Evolutionary conservation across 192 early-diverging fungal species (phyloP).

Genomic region (Podila minutissima): DNA sequence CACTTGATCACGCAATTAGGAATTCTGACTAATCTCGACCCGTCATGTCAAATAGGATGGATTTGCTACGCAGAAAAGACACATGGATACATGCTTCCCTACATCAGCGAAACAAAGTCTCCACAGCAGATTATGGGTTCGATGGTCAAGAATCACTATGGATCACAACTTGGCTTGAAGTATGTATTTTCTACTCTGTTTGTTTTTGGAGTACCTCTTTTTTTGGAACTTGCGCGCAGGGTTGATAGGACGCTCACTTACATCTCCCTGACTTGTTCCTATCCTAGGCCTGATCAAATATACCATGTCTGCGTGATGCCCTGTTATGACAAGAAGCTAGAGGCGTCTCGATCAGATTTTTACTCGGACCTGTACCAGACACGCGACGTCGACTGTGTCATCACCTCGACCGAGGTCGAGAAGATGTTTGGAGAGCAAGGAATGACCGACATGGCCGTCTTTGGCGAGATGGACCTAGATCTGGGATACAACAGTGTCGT

Average conservation of each 20-base stretch:
- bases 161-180: slow-evolving; percentile 64
- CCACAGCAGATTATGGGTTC: slow-evolving; percentile 98
- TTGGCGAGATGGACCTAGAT: slow-evolving; percentile 59
- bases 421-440: slow-evolving; percentile 81
- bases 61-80: slow-evolving; percentile 99
- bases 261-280: not conserved
- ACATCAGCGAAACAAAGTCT: slow-evolving; percentile 91
- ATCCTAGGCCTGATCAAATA: slow-evolving; percentile 71
- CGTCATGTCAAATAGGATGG: slow-evolving; percentile 71
- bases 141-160: slow-evolving; percentile 88
- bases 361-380: slow-evolving; percentile 83
- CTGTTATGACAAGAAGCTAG: slow-evolving; percentile 99
- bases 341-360: slow-evolving; percentile 94
- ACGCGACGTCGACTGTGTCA: slow-evolving; percentile 96
- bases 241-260: no score
- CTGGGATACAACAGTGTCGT: slow-evolving; percentile 50
- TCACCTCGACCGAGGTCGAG: slow-evolving; percentile 94
- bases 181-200: slow-evolving; percentile 15
- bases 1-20: no score
- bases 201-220: not conserved
- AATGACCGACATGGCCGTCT: slow-evolving; percentile 53
- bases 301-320: slow-evolving; percentile 98
- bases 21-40: no score
- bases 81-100: slow-evolving; percentile 87
- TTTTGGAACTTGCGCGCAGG: no score